phyloP scores from a whole-genome alignment of 2,329 filamentous ascomycete species.

The Fusarium cicatricum region DNA sequence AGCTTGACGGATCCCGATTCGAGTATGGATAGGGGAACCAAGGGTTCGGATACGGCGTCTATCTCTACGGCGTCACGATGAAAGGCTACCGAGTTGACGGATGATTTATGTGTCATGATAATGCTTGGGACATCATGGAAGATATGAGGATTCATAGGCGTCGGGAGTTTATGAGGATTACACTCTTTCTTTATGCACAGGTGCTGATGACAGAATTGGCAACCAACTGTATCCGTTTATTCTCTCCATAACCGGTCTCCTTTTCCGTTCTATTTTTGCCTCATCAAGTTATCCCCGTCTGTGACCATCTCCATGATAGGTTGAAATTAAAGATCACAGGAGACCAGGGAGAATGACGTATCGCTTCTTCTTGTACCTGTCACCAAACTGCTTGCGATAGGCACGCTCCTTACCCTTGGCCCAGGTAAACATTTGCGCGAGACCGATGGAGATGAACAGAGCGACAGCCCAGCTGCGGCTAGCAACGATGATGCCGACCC shows the following conservation, averaged over 20 bases:
- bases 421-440: slow-evolving; percentile 85
- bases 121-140: slow-evolving; percentile 1
- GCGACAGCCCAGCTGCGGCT: slow-evolving; percentile 81
- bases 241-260: slow-evolving; percentile 2
- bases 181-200: slow-evolving; percentile 3
- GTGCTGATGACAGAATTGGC: slow-evolving; percentile 1
- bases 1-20: slow-evolving; percentile 50
- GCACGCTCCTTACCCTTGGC: slow-evolving; percentile 90
- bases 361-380: slow-evolving; percentile 95
- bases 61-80: slow-evolving; percentile 45
- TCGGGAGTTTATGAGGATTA: not conserved
- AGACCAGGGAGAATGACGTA: slow-evolving; percentile 83
- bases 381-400: slow-evolving; percentile 89
- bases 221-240: slow-evolving; percentile 7
- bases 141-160: slow-evolving; percentile 8
- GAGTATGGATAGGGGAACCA: slow-evolving; percentile 45
- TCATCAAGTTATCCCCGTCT: no score
- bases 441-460: slow-evolving; percentile 78
- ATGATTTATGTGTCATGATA: slow-evolving; percentile 7
- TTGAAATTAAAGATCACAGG: slow-evolving; percentile 55
- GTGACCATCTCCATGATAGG: no score
- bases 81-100: not conserved
- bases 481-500: slow-evolving; percentile 82
- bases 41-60: slow-evolving; percentile 51
- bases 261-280: not conserved